Percentiles rank a stretch among this genome's conserved stretches.
Conservation (phyloP, 192 early-diverging fungal species). For the Umbelopsis ramanniana region DNA sequence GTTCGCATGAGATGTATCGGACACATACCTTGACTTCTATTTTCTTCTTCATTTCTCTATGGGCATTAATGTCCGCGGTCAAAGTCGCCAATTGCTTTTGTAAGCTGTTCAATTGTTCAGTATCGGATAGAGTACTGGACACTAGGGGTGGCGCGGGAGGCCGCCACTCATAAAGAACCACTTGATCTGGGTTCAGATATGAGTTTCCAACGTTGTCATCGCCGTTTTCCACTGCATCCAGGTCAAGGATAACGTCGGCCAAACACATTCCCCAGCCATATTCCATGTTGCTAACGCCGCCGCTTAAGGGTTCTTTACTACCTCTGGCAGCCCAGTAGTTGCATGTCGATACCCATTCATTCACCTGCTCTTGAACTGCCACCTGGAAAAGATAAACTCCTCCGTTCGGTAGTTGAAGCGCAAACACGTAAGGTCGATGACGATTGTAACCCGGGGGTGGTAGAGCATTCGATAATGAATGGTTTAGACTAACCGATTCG, state of each 20-base stretch:
- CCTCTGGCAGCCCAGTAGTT: slow-evolving; percentile 95
- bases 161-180: slow-evolving; percentile 51
- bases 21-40: slow-evolving; percentile 44
- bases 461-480: slow-evolving; percentile 82
- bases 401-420: slow-evolving; percentile 78
- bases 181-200: slow-evolving; percentile 38
- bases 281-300: slow-evolving; percentile 89
- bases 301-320: slow-evolving; percentile 87
- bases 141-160: slow-evolving; percentile 54
- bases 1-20: background rate
- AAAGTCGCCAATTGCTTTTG: slow-evolving; percentile 66
- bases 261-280: slow-evolving; percentile 85
- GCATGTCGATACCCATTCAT: slow-evolving; percentile 85
- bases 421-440: slow-evolving; percentile 81
- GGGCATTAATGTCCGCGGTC: slow-evolving; percentile 69
- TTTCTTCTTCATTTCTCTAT: slow-evolving; percentile 63
- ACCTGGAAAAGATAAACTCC: slow-evolving; percentile 94
- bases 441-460: slow-evolving; percentile 86
- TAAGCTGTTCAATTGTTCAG: slow-evolving; percentile 64
- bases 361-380: slow-evolving; percentile 65
- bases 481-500: slow-evolving; percentile 65
- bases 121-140: slow-evolving; percentile 42
- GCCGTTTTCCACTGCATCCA: slow-evolving; percentile 32
- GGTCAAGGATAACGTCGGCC: slow-evolving; percentile 29
- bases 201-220: slow-evolving; percentile 32